Percentiles rank a stretch among this genome's conserved stretches.
These are phyloP conservation scores for Picocystis salinarum DNA, from an alignment of 139 green algal species.

Conservation along the genomic window DNA sequence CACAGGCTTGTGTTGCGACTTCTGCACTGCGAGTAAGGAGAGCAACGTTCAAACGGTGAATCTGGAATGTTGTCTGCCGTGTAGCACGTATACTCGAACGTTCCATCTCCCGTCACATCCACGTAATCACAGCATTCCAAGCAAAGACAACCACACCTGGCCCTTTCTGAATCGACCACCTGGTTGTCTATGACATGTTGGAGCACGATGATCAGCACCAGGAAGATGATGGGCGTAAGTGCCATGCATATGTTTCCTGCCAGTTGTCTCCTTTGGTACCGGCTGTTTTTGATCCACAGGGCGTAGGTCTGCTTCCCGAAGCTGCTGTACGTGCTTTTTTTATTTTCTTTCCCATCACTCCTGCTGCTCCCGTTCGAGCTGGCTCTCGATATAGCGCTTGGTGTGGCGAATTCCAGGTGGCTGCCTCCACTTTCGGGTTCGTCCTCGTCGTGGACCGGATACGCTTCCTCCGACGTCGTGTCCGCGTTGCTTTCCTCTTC, in stretches of 20 bases:
- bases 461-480: too few species aligned
- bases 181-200: constrained; percentile 32
- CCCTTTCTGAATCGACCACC: constrained; percentile 34
- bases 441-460: too few species aligned
- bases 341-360: too few species aligned
- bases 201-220: constrained; percentile 39
- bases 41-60: too few species aligned
- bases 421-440: too few species aligned
- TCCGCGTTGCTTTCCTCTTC: too few species aligned
- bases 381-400: too few species aligned
- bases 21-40: constrained; percentile 32
- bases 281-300: too few species aligned
- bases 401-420: too few species aligned
- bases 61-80: constrained; percentile 15
- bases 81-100: constrained; percentile 21
- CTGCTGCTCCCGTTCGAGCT: too few species aligned
- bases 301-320: too few species aligned
- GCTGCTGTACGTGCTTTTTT: too few species aligned
- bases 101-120: background rate
- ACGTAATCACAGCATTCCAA: constrained; percentile 41
- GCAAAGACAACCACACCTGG: constrained; percentile 41
- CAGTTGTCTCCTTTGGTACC: constrained; percentile 40
- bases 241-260: constrained; percentile 41
- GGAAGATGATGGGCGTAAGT: constrained; percentile 44
- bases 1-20: constrained; percentile 22